These are phyloP conservation scores for Aspergillus haitiensis DNA, from an alignment of 495 filamentous ascomycete species.

Conservation along the genomic window DNA sequence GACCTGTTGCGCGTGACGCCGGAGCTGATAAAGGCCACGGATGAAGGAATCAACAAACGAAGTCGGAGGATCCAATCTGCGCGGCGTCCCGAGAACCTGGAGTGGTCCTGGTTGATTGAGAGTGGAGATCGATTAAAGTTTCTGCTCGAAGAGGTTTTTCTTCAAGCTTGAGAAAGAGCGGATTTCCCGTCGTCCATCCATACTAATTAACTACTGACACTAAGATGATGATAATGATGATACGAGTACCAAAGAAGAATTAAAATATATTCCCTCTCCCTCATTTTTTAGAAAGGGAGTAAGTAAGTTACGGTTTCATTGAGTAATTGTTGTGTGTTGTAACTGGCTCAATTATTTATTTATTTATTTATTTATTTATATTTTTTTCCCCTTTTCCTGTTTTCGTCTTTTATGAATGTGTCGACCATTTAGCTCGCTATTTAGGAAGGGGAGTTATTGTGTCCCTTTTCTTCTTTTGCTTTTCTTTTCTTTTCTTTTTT, in stretches of 20 bases:
- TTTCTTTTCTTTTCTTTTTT: not conserved
- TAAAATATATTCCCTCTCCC: too few species aligned
- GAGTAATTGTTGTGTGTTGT: too few species aligned
- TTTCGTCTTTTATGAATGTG: too few species aligned
- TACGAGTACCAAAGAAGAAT: too few species aligned
- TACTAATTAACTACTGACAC: too few species aligned
- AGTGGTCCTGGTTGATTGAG: conserved; percentile 42
- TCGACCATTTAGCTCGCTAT: too few species aligned
- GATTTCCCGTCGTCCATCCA: not conserved
- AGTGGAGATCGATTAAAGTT: conserved; percentile 44
- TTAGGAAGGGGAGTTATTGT: not conserved
- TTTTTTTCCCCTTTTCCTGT: too few species aligned
- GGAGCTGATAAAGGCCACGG: conserved; percentile 52
- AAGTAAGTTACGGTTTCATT: too few species aligned
- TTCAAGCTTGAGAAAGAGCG: not conserved
- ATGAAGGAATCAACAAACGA: conserved; percentile 64
- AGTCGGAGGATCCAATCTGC: conserved; percentile 37
- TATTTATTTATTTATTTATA: too few species aligned
- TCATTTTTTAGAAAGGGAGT: too few species aligned
- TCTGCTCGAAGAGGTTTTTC: conserved; percentile 34
- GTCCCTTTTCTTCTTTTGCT: not conserved
- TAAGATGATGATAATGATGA: too few species aligned
- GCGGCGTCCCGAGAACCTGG: conserved; percentile 35
- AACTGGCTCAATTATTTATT: too few species aligned
- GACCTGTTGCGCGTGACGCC: conserved; percentile 44